Conservation (phyloP, 2,329 filamentous ascomycete genomes). For the Colletotrichum ledebouriae region DNA sequence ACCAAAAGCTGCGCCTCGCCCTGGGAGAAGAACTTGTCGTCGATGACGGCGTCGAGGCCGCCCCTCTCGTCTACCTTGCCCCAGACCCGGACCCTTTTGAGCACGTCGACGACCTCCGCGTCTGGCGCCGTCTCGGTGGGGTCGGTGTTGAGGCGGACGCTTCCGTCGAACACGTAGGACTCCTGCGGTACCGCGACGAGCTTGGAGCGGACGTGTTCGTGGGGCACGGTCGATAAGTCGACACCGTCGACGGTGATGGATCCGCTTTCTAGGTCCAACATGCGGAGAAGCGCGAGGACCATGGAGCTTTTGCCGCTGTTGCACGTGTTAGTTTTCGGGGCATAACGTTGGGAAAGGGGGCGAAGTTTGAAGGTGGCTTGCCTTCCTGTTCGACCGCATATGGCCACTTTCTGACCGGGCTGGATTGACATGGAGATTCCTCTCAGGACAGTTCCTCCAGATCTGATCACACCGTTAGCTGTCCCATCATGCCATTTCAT, state of each 20-base stretch:
- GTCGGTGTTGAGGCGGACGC: conserved; percentile 63
- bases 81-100: conserved; percentile 62
- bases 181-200: conserved; percentile 65
- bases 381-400: conserved; percentile 47
- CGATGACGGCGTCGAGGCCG: conserved; percentile 52
- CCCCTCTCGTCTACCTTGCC: conserved; percentile 54
- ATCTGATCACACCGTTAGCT: conserved; percentile 15
- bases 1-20: conserved; percentile 64
- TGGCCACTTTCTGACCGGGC: conserved; percentile 44
- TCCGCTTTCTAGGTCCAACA: conserved; percentile 59
- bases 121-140: conserved; percentile 54
- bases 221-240: conserved; percentile 50
- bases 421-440: conserved; percentile 41
- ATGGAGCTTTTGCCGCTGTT: conserved; percentile 63
- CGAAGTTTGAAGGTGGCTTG: conserved; percentile 16
- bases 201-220: conserved; percentile 46
- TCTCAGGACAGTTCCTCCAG: conserved; percentile 27
- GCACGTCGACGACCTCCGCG: conserved; percentile 56
- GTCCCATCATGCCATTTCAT: accelerated
- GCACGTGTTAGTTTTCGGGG: background rate
- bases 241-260: conserved; percentile 60
- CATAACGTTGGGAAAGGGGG: too few species aligned
- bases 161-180: conserved; percentile 61
- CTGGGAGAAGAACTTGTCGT: conserved; percentile 54
- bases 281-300: conserved; percentile 55